Evolutionary conservation across 2,329 filamentous ascomycete genomes (phyloP), one percentile per base, ranked within the genome.

Genomic region (Fonsecaea pedrosoi): DNA sequence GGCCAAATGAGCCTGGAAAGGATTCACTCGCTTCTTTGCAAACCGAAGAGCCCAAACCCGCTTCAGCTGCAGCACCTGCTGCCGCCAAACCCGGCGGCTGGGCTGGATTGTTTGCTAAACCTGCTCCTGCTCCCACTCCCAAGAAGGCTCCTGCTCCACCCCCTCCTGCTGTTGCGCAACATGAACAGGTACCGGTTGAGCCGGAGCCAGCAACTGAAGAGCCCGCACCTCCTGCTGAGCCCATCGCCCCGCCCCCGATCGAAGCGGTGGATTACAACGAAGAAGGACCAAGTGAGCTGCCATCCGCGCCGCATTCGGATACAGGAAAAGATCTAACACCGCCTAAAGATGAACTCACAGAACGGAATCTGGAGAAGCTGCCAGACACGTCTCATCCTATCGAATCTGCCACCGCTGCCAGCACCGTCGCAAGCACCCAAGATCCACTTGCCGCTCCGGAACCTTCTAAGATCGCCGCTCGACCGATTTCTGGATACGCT

Each of bases 361-460:
- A 94, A 81, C 90, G 89, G 73, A 98, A 98, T 80, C 90, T 98
- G 65, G 94, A 97, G 78, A 92, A 94, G 80, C 85, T 98, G 73
- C 90, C 89, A 71, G 94, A 97, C 80, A 86, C 85, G 64, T 96
- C 94, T 53, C 83, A 88, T 65, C 91, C 92, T 48, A 87, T 90
- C 21, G 86, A 89, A 55, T 94, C 92, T 62, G 90, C 89, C 72
- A 97, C 94, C 55, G 91, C 88, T 71, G 92, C 92, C 70, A 97
- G 94, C 85, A 97, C 94, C 67, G 84, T 92, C 71, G 91, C 92
- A 73, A 95, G 94, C 79, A 93, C 92, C 18, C 89, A 91, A 83
- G 92, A 96, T 75, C 87, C 90, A 66, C 82, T 86, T 58, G 79
- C 83, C 71, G 82, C 86, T 34, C 40, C 60, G 5, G 78, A 89